A percentile compares a stretch with the other conserved stretches of the same genome.
These are phyloP conservation scores for Sphaerulina populicola DNA, from an alignment of 2,329 filamentous ascomycete species.

Conservation along the genomic window DNA sequence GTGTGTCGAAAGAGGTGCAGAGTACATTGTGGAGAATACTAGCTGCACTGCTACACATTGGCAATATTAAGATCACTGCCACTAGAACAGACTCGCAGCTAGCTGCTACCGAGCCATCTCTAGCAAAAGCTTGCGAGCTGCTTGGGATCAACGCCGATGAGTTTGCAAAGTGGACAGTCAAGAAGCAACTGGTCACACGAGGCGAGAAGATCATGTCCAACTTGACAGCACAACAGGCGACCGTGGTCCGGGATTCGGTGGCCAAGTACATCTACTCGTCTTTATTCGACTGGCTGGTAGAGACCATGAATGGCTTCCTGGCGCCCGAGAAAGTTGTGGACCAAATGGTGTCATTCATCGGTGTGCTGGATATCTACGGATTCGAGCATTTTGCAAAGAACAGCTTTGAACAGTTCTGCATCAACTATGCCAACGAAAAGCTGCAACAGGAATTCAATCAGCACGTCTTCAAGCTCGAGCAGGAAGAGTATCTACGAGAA, in stretches of 20 bases:
- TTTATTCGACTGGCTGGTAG: slow-evolving; percentile 98
- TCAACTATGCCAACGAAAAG: slow-evolving; percentile 99
- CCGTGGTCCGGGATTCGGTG: slow-evolving; percentile 91
- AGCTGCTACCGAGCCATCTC: slow-evolving; percentile 67
- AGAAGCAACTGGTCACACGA: slow-evolving; percentile 93
- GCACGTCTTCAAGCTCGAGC: slow-evolving; percentile 97
- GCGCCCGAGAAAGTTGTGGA: slow-evolving; percentile 80
- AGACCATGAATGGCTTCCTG: slow-evolving; percentile 84
- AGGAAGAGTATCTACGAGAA: slow-evolving; percentile 93
- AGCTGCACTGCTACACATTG: slow-evolving; percentile 83
- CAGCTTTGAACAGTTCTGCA: slow-evolving; percentile 99
- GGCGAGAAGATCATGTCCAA: slow-evolving; percentile 98
- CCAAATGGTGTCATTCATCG: slow-evolving; percentile 83
- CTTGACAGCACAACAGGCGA: slow-evolving; percentile 82
- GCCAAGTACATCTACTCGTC: slow-evolving; percentile 99
- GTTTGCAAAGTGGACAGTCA: slow-evolving; percentile 96
- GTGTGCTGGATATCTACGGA: slow-evolving; percentile 97
- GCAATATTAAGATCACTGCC: slow-evolving; percentile 91
- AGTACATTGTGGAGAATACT: slow-evolving; percentile 80
- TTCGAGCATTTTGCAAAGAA: slow-evolving; percentile 99
- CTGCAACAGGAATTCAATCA: slow-evolving; percentile 98
- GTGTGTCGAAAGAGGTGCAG: slow-evolving; percentile 67
- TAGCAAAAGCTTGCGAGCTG: slow-evolving; percentile 72
- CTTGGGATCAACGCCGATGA: slow-evolving; percentile 78
- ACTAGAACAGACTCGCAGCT: slow-evolving; percentile 82